Evolutionary conservation across 139 green algal genomes (phyloP), one percentile per base, ranked within the genome.

Genomic region (Zygnema cylindricum): DNA sequence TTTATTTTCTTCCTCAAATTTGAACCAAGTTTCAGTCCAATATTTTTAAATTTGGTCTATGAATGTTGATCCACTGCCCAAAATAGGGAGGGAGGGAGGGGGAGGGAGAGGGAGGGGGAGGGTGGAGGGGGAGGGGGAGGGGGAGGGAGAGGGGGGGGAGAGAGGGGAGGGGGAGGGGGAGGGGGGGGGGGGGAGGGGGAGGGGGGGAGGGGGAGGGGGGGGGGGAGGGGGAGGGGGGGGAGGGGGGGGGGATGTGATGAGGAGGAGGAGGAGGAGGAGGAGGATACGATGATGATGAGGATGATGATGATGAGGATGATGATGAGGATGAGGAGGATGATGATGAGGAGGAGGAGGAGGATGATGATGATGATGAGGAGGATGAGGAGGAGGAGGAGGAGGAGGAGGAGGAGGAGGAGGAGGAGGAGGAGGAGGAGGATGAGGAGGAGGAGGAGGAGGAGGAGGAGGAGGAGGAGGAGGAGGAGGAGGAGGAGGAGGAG

Each of bases 1-100:
- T 16, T 63, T 63, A 7, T 63, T 63, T 16, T 16, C 49, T 25
- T 16, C 49, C 16, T 25, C 49, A 63, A 63, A 7, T 63, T 63
- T 63, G 49, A 63, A 63, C 49, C 7, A 16, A 63, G 7, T 63
- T 63, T 7, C 7, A 63, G 49, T 16, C 49, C 16, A 63, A 7
- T 63, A 63, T 49, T 57, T 11, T 79, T 3, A 43, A 79, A 57
- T 79, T 43, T 79, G 39, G 7, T 57, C 40, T 79, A 63, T 63
- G 49, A 16, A 63, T 63, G 49, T 3, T 16, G 7, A 11, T 3
- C 7, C 11, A 16, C 71, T 25, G 38, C 40, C 16, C 71, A 16
- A 43, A 79, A 25, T 16, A 7, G 11, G 3, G 71, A 43, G 41
- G 11, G 3, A 57, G 41, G 38, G 39, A 79, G 71, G 11, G 38